Base-by-base conservation (phyloP, 2,329 filamentous ascomycete genomes). In the Xylaria sp. region DNA sequence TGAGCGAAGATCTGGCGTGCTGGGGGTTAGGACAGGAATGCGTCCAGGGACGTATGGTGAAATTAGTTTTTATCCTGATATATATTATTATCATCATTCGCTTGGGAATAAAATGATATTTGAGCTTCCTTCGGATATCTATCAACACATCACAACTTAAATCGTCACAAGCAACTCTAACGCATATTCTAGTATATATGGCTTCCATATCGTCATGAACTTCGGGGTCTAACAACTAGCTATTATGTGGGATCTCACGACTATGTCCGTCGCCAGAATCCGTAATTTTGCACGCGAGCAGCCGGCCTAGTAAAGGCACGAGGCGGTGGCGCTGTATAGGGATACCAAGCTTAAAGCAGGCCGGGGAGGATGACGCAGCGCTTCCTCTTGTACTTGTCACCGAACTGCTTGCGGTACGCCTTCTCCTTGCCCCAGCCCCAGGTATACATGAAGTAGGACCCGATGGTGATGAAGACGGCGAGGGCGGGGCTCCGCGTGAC, bases 371-470 rank as follows among this genome's bases (percentile, higher is more conserved):
- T 89, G 56, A 84, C 86, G 69, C 81, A 93, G 68, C 85, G 85
- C 90, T 99, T 97, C 80, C 88, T 92, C 87, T 93, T 92, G 78
- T 99, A 99, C 75, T 88, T 90, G 71, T 92, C 89, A 39, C 90
- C 90, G 73, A 97, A 96, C 72, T 96, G 90, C 73, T 89, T 88
- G 66, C 94, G 86, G 72, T 97, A 94, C 52, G 90, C 86, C 69
- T 79, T 84, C 81, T 99, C 94, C 83, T 97, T 97, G 80, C 91
- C 93, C 74, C 83, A 84, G 38, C 88, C 93, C 94, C 94, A 99
- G 48, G 79, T 72, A 52, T 82, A 85, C 94, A 99, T 97, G 74
- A 92, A 91, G 20, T 76, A 80, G 16, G 80, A 82, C 29, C 91
- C 91, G 47, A 91, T 80, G 20, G 79, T 71, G 56, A 90, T 86